Conservation (phyloP, 148 eudicot genomes). For the Salicornia ramosissima region DNA sequence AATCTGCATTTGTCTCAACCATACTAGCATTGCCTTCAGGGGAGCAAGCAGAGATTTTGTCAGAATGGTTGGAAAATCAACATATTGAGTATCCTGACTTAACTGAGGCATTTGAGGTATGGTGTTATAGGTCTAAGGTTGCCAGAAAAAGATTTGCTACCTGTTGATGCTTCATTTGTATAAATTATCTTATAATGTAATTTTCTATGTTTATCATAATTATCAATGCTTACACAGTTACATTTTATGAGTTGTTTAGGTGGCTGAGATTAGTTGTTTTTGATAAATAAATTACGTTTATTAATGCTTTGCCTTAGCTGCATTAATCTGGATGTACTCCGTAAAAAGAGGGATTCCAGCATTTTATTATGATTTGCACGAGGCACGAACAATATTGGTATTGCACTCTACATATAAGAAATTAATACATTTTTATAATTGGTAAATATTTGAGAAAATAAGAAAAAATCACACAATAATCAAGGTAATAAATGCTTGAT, state of each 20-base stretch:
- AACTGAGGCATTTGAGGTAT: constrained; percentile 84
- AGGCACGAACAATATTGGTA: too few species aligned
- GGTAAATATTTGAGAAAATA: too few species aligned
- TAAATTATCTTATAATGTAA: not conserved
- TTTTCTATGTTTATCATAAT: not conserved
- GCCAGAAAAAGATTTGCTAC: constrained; percentile 66
- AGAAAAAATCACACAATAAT: too few species aligned
- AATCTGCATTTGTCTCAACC: constrained; percentile 69
- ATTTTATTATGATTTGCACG: too few species aligned
- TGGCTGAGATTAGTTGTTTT: too few species aligned
- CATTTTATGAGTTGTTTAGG: not conserved
- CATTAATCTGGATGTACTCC: not conserved
- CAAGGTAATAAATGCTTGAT: too few species aligned
- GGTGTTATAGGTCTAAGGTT: constrained; percentile 92
- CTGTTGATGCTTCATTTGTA: constrained; percentile 31
- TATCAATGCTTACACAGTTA: not conserved
- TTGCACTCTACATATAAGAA: too few species aligned
- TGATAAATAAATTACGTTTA: too few species aligned
- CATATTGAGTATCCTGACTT: constrained; percentile 76
- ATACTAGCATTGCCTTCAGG: constrained; percentile 72
- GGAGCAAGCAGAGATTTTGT: constrained; percentile 72
- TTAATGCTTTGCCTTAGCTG: not conserved
- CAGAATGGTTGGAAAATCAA: constrained; percentile 62
- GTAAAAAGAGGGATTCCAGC: not conserved
- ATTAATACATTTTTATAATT: too few species aligned